phyloP scores from a whole-genome alignment of 768 basidiomycete genomes.

The Leccinum uliginosum region DNA sequence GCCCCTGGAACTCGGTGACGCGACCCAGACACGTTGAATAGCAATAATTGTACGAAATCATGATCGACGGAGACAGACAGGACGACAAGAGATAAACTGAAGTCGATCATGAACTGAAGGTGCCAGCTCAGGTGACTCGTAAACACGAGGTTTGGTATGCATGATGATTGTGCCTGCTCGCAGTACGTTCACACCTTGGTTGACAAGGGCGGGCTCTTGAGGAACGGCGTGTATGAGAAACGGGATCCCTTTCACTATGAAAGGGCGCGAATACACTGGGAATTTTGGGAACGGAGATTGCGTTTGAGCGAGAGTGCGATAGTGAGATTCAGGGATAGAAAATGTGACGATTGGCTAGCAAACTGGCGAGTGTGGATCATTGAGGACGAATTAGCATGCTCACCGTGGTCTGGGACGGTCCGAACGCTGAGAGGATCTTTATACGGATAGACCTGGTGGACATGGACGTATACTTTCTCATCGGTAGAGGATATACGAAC shows the following conservation, averaged over 20 bases:
- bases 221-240: constrained; percentile 75
- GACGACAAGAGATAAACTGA: constrained; percentile 86
- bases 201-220: constrained; percentile 78
- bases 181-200: constrained; percentile 69
- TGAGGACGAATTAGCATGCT: constrained; percentile 13
- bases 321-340: constrained; percentile 77
- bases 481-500: constrained; percentile 79
- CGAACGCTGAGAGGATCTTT: constrained; percentile 73
- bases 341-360: constrained; percentile 69
- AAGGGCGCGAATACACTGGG: constrained; percentile 69
- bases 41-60: constrained; percentile 98
- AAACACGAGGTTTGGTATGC: constrained; percentile 71
- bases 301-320: constrained; percentile 78
- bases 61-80: constrained; percentile 91
- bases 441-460: constrained; percentile 94
- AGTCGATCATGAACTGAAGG: constrained; percentile 93
- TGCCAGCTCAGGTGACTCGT: constrained; percentile 85
- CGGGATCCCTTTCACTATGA: constrained; percentile 89
- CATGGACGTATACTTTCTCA: constrained; percentile 76
- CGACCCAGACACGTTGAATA: constrained; percentile 96
- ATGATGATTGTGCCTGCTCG: constrained; percentile 75
- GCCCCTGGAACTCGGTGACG: constrained; percentile 79
- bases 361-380: constrained; percentile 5
- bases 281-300: constrained; percentile 53
- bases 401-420: constrained; percentile 60